A percentile compares a stretch with the other conserved stretches of the same genome.
These are phyloP conservation scores for Alternaria arbusti DNA, from an alignment of 2,329 filamentous ascomycete genomes.

Conservation along the genomic window DNA sequence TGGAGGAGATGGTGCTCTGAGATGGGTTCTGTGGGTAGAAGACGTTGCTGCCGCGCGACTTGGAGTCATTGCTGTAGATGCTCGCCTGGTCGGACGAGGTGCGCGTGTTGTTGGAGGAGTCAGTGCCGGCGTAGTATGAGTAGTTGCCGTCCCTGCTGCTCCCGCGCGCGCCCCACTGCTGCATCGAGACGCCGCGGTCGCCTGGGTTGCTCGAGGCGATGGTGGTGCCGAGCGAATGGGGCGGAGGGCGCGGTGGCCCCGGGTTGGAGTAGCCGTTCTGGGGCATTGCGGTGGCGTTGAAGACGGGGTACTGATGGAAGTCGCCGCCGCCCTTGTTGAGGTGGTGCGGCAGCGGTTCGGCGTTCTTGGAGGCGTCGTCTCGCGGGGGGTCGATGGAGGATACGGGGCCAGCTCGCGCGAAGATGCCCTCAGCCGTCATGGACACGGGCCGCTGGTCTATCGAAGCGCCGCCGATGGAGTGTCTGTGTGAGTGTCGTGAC, in stretches of 20 bases:
- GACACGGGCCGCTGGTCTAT: slow-evolving; percentile 68
- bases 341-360: slow-evolving; percentile 81
- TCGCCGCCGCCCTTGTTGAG: slow-evolving; percentile 78
- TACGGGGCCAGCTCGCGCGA: slow-evolving; percentile 80
- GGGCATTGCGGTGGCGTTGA: slow-evolving; percentile 63
- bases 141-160: slow-evolving; percentile 36
- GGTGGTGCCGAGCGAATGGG: slow-evolving; percentile 61
- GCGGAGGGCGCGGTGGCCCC: slow-evolving; percentile 67
- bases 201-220: slow-evolving; percentile 73
- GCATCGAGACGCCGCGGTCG: slow-evolving; percentile 72
- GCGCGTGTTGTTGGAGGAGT: slow-evolving; percentile 59
- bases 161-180: slow-evolving; percentile 70
- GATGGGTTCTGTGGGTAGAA: slow-evolving; percentile 64
- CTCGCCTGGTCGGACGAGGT: slow-evolving; percentile 70
- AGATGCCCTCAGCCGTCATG: slow-evolving; percentile 68
- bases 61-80: slow-evolving; percentile 67
- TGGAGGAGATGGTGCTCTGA: slow-evolving; percentile 60
- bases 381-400: slow-evolving; percentile 88
- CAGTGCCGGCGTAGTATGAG: slow-evolving; percentile 32
- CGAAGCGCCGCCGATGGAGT: slow-evolving; percentile 59
- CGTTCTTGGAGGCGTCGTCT: slow-evolving; percentile 69
- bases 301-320: slow-evolving; percentile 87
- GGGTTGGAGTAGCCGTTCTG: slow-evolving; percentile 57
- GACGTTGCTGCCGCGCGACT: slow-evolving; percentile 58
- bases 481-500: slow-evolving; percentile 69